A percentile compares a stretch with the other conserved stretches of the same genome.
Conservation (phyloP, 2,329 filamentous ascomycete species). For the Colletotrichum destructivum region DNA sequence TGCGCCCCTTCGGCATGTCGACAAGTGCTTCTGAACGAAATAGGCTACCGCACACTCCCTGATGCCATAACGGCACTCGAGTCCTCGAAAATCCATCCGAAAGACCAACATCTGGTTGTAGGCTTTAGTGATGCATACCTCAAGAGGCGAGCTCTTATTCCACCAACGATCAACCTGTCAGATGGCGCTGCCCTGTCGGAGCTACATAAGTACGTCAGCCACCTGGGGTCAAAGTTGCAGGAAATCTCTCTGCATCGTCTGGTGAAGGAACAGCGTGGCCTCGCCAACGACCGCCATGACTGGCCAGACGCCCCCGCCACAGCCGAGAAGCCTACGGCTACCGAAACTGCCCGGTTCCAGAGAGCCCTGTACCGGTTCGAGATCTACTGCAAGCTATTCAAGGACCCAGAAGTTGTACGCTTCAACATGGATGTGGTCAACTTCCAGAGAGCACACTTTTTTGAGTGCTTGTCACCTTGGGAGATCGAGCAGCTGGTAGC, state of each 20-base stretch:
- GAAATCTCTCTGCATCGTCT: conserved; percentile 17
- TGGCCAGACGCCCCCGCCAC: conserved; percentile 21
- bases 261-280: conserved; percentile 23
- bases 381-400: conserved; percentile 35
- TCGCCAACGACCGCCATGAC: conserved; percentile 30
- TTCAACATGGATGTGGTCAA: conserved; percentile 38
- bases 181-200: conserved; percentile 20
- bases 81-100: conserved; percentile 19
- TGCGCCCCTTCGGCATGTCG: conserved; percentile 37
- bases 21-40: conserved; percentile 35
- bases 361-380: conserved; percentile 38
- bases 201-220: conserved; percentile 12
- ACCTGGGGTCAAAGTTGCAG: conserved; percentile 23
- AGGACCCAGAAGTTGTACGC: conserved; percentile 36
- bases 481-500: conserved; percentile 37
- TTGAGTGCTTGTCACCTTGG: conserved; percentile 35
- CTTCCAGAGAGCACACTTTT: conserved; percentile 35
- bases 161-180: conserved; percentile 18
- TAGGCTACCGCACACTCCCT: conserved; percentile 17
- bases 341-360: conserved; percentile 29
- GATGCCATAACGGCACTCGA: conserved; percentile 22
- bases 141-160: conserved; percentile 23
- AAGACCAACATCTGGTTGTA: conserved; percentile 10
- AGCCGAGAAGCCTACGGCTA: conserved; percentile 4
- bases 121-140: conserved; percentile 31